Conservation (phyloP, 2,329 filamentous ascomycete genomes). For the Claviceps fusiformis region DNA sequence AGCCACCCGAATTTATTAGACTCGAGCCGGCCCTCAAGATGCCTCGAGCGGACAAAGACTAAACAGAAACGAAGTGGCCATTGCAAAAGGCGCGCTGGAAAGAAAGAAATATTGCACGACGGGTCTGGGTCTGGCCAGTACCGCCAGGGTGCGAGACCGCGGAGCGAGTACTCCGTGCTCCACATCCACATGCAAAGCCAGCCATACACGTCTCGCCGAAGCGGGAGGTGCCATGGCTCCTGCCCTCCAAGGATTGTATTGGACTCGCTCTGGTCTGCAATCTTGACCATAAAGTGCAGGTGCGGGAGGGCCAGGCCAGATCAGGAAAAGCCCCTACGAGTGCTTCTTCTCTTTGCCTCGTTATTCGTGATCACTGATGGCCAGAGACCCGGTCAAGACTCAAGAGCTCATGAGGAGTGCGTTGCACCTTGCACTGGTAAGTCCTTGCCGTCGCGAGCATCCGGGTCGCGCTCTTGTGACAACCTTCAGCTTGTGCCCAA, state of each 20-base stretch:
- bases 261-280: background rate
- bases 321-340: background rate
- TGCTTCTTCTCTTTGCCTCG: background rate
- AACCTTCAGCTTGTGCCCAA: background rate
- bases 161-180: background rate
- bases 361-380: too few species aligned
- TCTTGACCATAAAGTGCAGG: background rate
- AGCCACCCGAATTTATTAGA: background rate
- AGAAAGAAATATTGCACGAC: background rate
- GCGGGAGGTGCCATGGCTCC: background rate
- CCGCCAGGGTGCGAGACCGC: background rate
- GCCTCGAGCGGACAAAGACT: background rate
- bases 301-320: background rate
- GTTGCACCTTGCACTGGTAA: background rate
- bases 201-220: background rate
- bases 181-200: background rate
- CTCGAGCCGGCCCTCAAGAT: background rate
- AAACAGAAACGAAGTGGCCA: background rate
- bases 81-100: background rate
- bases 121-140: too few species aligned
- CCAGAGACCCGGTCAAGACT: too few species aligned
- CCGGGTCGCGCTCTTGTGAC: constrained; percentile 10
- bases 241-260: background rate
- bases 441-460: constrained; percentile 7
- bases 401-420: background rate